Percentiles rank a stretch among this genome's conserved stretches.
Evolutionary conservation across 306 rosid genomes (phyloP).

Genomic region (Carpinus fangiana): DNA sequence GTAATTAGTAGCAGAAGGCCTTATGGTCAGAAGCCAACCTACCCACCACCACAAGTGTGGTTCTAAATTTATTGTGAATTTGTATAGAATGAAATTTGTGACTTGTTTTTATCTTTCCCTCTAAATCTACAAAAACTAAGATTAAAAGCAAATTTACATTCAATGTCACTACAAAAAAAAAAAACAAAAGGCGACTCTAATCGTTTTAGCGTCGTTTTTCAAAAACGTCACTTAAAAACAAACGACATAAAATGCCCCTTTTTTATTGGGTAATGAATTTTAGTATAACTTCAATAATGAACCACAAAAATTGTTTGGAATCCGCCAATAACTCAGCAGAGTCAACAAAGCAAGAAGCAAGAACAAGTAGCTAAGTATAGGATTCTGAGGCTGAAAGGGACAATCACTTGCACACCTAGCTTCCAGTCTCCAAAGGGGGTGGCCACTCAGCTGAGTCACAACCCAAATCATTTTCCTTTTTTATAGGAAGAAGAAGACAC

Average conservation of each 20-base stretch:
- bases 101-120: slow-evolving; percentile 8
- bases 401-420: slow-evolving; percentile 16
- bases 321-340: slow-evolving; percentile 2
- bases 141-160: slow-evolving; percentile 22
- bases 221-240: no score
- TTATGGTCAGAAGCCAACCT: not conserved
- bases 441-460: slow-evolving; percentile 19
- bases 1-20: not conserved
- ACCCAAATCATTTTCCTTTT: not conserved
- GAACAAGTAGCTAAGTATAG: slow-evolving; percentile 29
- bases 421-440: not conserved
- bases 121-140: slow-evolving; percentile 26
- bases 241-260: no score
- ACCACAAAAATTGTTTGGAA: not conserved
- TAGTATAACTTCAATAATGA: no score
- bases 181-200: no score
- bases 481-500: not conserved
- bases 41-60: not conserved
- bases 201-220: no score
- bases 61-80: not conserved
- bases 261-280: no score
- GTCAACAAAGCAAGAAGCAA: not conserved
- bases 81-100: slow-evolving; percentile 21
- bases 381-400: slow-evolving; percentile 22
- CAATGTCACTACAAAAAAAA: not conserved